Conservation (phyloP, 2,329 filamentous ascomycete species). For the Huntiella moniliformis region DNA sequence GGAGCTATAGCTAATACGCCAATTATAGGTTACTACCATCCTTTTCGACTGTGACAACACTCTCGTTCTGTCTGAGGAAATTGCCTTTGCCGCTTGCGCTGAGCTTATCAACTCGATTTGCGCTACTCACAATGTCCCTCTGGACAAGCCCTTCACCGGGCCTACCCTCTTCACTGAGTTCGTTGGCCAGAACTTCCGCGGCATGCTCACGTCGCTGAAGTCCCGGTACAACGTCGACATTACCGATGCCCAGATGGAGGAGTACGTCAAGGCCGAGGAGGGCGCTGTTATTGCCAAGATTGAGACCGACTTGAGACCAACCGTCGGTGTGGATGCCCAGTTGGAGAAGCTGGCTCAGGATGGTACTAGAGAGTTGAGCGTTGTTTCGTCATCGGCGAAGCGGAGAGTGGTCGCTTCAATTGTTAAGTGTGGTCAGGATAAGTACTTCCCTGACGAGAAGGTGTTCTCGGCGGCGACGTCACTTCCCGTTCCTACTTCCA, state of each 20-base stretch:
- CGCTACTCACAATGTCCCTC: conserved; percentile 36
- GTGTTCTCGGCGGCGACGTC: conserved; percentile 72
- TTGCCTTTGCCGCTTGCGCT: conserved; percentile 82
- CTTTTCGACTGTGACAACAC: conserved; percentile 80
- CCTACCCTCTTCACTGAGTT: conserved; percentile 67
- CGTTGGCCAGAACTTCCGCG: conserved; percentile 85
- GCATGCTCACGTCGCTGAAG: conserved; percentile 66
- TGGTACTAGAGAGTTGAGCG: conserved; percentile 52
- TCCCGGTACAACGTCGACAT: conserved; percentile 58
- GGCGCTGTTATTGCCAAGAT: conserved; percentile 71
- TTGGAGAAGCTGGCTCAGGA: conserved; percentile 43
- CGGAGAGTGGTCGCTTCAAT: conserved; percentile 61
- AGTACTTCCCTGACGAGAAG: conserved; percentile 57
- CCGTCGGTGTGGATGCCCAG: conserved; percentile 47
- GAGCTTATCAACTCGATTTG: conserved; percentile 78
- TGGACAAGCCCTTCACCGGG: conserved; percentile 51
- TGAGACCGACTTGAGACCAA: conserved; percentile 45
- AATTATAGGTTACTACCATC: conserved; percentile 40
- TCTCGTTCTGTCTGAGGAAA: conserved; percentile 74
- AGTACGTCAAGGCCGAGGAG: conserved; percentile 60
- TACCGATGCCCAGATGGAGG: conserved; percentile 46
- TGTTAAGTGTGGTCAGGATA: conserved; percentile 58
- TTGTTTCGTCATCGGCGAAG: conserved; percentile 66
- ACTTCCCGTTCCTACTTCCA: conserved; percentile 61
- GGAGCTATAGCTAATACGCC: neutral